Percentiles rank a stretch among this genome's conserved stretches.
phyloP scores from a whole-genome alignment of 1,284 basidiomycete species.

The Chondrostereum purpureum region DNA sequence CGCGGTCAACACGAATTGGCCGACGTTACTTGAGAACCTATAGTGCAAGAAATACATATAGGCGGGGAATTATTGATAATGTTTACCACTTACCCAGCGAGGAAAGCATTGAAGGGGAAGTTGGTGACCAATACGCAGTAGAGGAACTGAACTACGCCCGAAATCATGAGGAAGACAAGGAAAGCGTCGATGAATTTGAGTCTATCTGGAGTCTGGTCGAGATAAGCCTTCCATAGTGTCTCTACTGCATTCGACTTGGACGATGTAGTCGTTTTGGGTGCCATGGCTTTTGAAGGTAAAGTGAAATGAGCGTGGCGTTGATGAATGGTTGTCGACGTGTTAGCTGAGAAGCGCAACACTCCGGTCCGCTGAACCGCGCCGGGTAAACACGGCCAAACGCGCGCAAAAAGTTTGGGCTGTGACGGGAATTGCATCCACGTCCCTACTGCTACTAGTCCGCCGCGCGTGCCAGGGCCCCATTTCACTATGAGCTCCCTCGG shows the following conservation, averaged over 20 bases:
- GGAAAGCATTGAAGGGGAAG: slow-evolving; percentile 96
- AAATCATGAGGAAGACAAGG: slow-evolving; percentile 87
- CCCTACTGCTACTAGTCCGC: neutral
- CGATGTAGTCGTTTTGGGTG: slow-evolving; percentile 30
- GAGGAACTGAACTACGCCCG: slow-evolving; percentile 85
- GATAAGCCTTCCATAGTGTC: slow-evolving; percentile 75
- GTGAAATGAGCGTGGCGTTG: slow-evolving; percentile 7
- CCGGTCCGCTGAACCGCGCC: neutral
- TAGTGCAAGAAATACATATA: too few species aligned
- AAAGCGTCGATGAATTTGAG: slow-evolving; percentile 94
- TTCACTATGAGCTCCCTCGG: neutral
- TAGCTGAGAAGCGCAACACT: slow-evolving; percentile 16
- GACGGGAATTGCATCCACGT: too few species aligned
- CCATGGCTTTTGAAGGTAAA: too few species aligned
- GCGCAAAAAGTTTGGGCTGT: neutral
- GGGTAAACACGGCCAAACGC: neutral
- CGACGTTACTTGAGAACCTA: slow-evolving; percentile 90
- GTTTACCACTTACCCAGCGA: slow-evolving; percentile 90
- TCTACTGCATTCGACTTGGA: slow-evolving; percentile 36
- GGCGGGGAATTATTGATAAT: slow-evolving; percentile 9
- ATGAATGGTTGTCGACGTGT: slow-evolving; percentile 9
- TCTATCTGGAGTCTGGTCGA: slow-evolving; percentile 68
- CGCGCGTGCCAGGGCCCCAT: neutral
- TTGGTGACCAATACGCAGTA: slow-evolving; percentile 90
- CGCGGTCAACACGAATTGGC: slow-evolving; percentile 94